These are phyloP conservation scores for Coprinopsis strossmayeri DNA, from an alignment of 768 basidiomycete species.

Conservation along the genomic window DNA sequence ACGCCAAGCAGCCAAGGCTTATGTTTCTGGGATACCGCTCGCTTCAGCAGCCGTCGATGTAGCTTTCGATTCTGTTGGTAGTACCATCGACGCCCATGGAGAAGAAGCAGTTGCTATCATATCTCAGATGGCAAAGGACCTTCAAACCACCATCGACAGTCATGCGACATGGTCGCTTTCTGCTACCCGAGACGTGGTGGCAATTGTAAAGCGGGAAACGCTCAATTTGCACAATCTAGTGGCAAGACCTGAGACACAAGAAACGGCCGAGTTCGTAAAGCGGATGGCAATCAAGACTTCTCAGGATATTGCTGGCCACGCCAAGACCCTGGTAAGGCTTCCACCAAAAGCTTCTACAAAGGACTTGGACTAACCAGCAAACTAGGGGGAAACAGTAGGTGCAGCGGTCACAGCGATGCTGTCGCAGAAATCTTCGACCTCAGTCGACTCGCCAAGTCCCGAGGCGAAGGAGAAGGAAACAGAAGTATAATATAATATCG, in stretches of 20 bases:
- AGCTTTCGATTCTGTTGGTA: constrained; percentile 36
- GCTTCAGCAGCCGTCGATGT: constrained; percentile 31
- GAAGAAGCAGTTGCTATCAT: constrained; percentile 34
- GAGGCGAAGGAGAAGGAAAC: too few relatives aligned
- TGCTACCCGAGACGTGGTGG: constrained; percentile 9
- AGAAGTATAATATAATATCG: too few relatives aligned
- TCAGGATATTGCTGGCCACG: too few relatives aligned
- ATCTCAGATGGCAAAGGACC: constrained; percentile 23
- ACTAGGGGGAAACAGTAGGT: too few relatives aligned
- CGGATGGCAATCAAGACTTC: neutral
- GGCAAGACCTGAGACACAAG: neutral
- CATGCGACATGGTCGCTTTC: constrained; percentile 5
- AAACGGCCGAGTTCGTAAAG: neutral
- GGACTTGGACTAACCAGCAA: too few relatives aligned
- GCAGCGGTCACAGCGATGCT: too few relatives aligned
- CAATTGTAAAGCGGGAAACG: constrained; percentile 4
- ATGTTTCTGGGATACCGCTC: constrained; percentile 32
- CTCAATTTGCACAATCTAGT: constrained; percentile 1
- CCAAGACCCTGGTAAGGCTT: too few relatives aligned
- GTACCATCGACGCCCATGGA: constrained; percentile 28
- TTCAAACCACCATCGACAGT: constrained; percentile 18
- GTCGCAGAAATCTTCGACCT: too few relatives aligned
- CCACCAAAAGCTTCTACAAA: too few relatives aligned
- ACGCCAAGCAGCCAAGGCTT: constrained; percentile 33
- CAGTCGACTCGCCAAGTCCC: too few relatives aligned